Base-by-base conservation (phyloP, 768 basidiomycete species). In the Lactarius sp. region DNA sequence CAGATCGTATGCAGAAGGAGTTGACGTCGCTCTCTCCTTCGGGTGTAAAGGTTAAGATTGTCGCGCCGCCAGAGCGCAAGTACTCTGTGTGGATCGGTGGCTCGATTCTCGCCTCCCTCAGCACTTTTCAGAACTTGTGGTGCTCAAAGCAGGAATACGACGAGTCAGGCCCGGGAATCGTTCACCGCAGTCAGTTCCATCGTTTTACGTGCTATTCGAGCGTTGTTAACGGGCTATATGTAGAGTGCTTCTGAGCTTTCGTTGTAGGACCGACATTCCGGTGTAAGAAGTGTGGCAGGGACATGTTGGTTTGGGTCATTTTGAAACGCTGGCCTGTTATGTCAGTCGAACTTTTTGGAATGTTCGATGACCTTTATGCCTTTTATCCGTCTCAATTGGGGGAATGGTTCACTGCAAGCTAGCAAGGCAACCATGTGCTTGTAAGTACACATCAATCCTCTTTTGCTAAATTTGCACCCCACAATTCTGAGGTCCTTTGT, bases 101-200 rank as follows among this genome's bases (percentile, higher is more conserved):
- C 64, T 88, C 87, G 52, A 90, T 90, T 70, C 77, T 91, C 69
- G 93, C 92, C 49, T 94, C 91, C 37, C 83, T 96, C 54, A 88
- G 85, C 72, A 94, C 94, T 70, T 96, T 96, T 93, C 93, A 96
- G 81, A 94, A 93, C 75, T 78, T 95, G 77, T 96, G 94, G 92
- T 88, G 88, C 78, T 87, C 87, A 65, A 92, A 92, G 77, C 89
- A 92, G 72, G 92, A 94, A 78, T 94, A 93, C 77, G 92, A 94
- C 74, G 92, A 91, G 76, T 82, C 81, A 55, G 88, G 88, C 53
- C 88, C 88, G 68, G 85, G 82, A 61, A 89, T 90, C 64, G 86
- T 88, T 68, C 88, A 90, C 72, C 87, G 87, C 80, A 88, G 84
- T 85, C 27, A 59, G 58, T 59, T 33, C 37, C 27, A 6, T 59